Percentiles rank a stretch among this genome's conserved stretches.
Conservation (phyloP, 306 rosid genomes). For the Mucuna pruriens region DNA sequence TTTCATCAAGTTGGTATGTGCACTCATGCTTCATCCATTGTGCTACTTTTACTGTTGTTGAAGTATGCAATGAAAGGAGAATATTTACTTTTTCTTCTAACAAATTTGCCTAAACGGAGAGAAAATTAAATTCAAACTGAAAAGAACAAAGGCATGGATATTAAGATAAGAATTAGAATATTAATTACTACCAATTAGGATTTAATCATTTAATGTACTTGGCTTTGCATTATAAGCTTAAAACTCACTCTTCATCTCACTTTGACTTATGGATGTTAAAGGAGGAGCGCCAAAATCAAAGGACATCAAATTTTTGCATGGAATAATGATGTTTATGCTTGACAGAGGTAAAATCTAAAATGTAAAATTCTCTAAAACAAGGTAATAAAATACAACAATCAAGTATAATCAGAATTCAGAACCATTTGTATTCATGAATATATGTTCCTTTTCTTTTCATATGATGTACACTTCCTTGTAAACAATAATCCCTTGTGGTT, state of each 20-base stretch:
- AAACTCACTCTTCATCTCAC: slow-evolving; percentile 15
- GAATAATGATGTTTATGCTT: background rate
- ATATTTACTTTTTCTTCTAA: background rate
- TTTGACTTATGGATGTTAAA: background rate
- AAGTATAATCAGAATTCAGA: slow-evolving; percentile 35
- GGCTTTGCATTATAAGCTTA: background rate
- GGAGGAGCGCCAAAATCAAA: background rate
- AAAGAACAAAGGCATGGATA: background rate
- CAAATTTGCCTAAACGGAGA: background rate
- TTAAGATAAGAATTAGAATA: background rate
- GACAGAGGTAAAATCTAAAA: slow-evolving; percentile 9
- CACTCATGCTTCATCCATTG: background rate
- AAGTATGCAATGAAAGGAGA: slow-evolving; percentile 1
- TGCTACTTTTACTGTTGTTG: background rate
- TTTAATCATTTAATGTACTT: background rate
- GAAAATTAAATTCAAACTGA: background rate
- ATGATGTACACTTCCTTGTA: slow-evolving; percentile 26
- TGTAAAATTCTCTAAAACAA: background rate
- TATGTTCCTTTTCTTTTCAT: slow-evolving; percentile 10
- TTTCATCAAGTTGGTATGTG: background rate
- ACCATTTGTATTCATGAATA: slow-evolving; percentile 40
- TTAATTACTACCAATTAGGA: background rate
- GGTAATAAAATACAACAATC: slow-evolving; percentile 20
- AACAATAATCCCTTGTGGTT: slow-evolving; percentile 44
- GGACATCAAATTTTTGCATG: background rate